Base-by-base conservation (phyloP, 768 basidiomycete species). In the Grammothele lineata region DNA sequence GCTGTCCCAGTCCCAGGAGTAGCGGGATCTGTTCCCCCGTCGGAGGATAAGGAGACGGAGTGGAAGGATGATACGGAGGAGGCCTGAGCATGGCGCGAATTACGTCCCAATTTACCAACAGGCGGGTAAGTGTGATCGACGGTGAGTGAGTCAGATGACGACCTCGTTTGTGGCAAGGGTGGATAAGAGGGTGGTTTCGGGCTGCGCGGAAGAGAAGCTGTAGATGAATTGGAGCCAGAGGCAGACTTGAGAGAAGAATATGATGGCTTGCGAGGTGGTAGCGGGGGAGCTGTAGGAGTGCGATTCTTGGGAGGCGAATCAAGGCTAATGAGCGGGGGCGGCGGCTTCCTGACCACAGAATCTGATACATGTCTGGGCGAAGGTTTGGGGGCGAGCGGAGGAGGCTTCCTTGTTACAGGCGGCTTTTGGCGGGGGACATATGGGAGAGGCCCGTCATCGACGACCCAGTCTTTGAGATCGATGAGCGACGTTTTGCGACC, bases 21-120 rank as follows among this genome's bases (percentile, higher is more conserved):
- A 25, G 45, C 40, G 32, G 65, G 65, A 26, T 58, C 47, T 3
- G 56, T 63, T 32, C 63, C 67, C 66, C 70, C 62, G 51, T 83
- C 82, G 6, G 83, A 85, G 1, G 87, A 89, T 15, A 90, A 73
- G 1, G 87, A 90, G 21, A 90, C 84, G 2, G 87, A 88, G 56
- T 88, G 86, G 51, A 91, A 88, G 23, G 87, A 90, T 3, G 87
- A 89, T 32, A 87, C 76, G 39, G 87, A 90, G 1, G 85, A 86
- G 3, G 75, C 76, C 4, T 78, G 75, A 4, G 69, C 75, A 60
- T 89, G 86, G 34, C 72, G 69, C 15, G 51, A 51, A 53, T 62
- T 64, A 25, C 62, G 53, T 43, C 66, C 67, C 48, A 63, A 65
- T 48, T 66, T 69, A 26, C 48, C 25, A 37, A 62, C 60, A 2